A percentile compares a stretch with the other conserved stretches of the same genome.
These are phyloP conservation scores for Wickerhamiella musiphila DNA, from an alignment of 805 yeast species.

Conservation along the genomic window DNA sequence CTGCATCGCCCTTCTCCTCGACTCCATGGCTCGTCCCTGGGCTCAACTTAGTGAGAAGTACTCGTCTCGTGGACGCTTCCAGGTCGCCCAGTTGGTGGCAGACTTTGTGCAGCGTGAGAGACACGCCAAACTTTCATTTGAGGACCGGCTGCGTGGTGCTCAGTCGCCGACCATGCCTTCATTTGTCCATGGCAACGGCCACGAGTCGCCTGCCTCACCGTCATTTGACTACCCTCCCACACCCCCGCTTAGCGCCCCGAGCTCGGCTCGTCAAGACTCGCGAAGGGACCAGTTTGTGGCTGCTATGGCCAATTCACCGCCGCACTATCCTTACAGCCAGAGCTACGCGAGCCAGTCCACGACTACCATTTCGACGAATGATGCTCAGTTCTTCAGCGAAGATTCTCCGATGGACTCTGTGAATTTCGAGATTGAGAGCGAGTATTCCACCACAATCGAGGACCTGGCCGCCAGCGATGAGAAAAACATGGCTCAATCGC, in stretches of 20 bases:
- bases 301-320: not conserved
- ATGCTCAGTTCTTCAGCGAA: not conserved
- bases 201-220: slow-evolving; percentile 9
- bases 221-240: slow-evolving; percentile 16
- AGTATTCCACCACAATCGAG: no score
- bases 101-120: slow-evolving; percentile 15
- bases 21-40: slow-evolving; percentile 22
- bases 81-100: slow-evolving; percentile 21
- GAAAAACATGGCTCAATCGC: slow-evolving; percentile 6
- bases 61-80: slow-evolving; percentile 17
- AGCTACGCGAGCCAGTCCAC: not conserved
- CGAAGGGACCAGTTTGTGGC: not conserved
- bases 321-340: not conserved
- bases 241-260: slow-evolving; percentile 1
- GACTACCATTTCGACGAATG: not conserved
- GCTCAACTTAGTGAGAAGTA: slow-evolving; percentile 24
- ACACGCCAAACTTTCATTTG: not conserved
- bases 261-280: not conserved
- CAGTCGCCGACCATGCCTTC: not conserved
- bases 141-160: no score
- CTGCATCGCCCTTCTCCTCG: slow-evolving; percentile 21
- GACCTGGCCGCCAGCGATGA: not conserved
- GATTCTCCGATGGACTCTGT: slow-evolving; percentile 1
- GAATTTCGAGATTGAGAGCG: no score
- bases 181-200: not conserved